Evolutionary conservation across 164 flowering plant genomes (phyloP).

Genomic region (Stephania japonica): DNA sequence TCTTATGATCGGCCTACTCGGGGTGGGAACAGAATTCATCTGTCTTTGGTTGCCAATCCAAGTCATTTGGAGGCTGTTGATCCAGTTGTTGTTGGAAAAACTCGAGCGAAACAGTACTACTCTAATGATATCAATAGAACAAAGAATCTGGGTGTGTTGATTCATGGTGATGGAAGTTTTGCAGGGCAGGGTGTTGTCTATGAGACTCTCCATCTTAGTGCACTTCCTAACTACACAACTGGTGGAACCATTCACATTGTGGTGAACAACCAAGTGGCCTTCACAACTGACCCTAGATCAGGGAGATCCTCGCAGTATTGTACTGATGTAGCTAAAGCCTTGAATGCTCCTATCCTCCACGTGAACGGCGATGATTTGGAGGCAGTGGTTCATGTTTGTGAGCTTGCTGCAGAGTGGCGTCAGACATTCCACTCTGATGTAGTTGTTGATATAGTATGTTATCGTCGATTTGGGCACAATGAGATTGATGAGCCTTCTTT

Average conservation of each 20-base stretch:
- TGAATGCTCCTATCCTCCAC: conserved; percentile 94
- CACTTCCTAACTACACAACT: conserved; percentile 91
- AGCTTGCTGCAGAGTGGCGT: conserved; percentile 98
- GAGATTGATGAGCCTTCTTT: conserved; percentile 99
- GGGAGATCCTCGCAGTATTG: conserved; percentile 97
- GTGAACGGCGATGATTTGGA: conserved; percentile 97
- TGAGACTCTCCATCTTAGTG: conserved; percentile 97
- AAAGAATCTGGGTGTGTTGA: conserved; percentile 77
- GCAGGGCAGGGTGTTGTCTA: conserved; percentile 99
- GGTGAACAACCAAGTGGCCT: conserved; percentile 95
- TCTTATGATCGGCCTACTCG: conserved; percentile 98
- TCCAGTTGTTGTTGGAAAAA: conserved; percentile 94
- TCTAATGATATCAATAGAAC: conserved; percentile 79
- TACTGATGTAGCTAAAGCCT: conserved; percentile 97
- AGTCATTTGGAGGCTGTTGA: conserved; percentile 99
- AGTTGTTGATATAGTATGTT: conserved; percentile 91
- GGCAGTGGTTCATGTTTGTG: conserved; percentile 94
- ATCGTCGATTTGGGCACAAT: conserved; percentile 97
- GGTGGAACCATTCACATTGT: conserved; percentile 99
- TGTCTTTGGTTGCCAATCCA: conserved; percentile 95
- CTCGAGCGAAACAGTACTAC: conserved; percentile 90
- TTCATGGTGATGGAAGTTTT: conserved; percentile 99
- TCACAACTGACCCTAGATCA: conserved; percentile 93
- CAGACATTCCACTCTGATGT: conserved; percentile 98
- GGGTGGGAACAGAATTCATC: conserved; percentile 87